Evolutionary conservation across 2,329 filamentous ascomycete genomes (phyloP).

Genomic region (Calonectria fujianensis): DNA sequence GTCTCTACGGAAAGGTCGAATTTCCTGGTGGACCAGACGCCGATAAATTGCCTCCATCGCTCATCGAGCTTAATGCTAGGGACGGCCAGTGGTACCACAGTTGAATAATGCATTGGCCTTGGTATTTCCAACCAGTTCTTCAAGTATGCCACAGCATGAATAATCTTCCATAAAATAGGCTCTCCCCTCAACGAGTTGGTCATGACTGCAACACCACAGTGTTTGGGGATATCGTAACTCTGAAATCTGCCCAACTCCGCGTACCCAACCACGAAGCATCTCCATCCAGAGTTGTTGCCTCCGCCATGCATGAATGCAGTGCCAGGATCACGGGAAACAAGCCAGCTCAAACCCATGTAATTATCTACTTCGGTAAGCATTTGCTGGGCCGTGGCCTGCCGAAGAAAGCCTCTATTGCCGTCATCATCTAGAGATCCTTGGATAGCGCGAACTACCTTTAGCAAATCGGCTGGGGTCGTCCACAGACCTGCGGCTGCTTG

Average conservation of each 20-base stretch:
- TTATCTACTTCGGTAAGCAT: slow-evolving; percentile 1
- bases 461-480: not conserved
- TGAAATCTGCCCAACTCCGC: not conserved
- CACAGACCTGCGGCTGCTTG: not conserved
- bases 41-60: not conserved
- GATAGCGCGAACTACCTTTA: not conserved
- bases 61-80: not conserved
- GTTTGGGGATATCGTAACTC: not conserved
- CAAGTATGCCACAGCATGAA: not conserved
- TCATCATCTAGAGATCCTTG: not conserved
- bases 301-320: not conserved
- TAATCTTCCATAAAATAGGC: not conserved
- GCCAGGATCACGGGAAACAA: not conserved
- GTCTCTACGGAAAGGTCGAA: not conserved
- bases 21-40: not conserved
- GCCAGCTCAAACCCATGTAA: not conserved
- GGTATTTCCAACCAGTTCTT: slow-evolving; percentile 11
- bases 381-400: not conserved
- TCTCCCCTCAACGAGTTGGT: not conserved
- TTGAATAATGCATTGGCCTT: not conserved
- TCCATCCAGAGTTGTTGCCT: not conserved
- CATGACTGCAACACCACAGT: slow-evolving; percentile 9
- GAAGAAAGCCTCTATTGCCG: not conserved
- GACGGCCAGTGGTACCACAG: not conserved
- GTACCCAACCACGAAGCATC: slow-evolving; percentile 1